Percentiles rank a stretch among this genome's conserved stretches.
phyloP scores from a whole-genome alignment of 164 flowering plant species.

The Houttuynia cordata region DNA sequence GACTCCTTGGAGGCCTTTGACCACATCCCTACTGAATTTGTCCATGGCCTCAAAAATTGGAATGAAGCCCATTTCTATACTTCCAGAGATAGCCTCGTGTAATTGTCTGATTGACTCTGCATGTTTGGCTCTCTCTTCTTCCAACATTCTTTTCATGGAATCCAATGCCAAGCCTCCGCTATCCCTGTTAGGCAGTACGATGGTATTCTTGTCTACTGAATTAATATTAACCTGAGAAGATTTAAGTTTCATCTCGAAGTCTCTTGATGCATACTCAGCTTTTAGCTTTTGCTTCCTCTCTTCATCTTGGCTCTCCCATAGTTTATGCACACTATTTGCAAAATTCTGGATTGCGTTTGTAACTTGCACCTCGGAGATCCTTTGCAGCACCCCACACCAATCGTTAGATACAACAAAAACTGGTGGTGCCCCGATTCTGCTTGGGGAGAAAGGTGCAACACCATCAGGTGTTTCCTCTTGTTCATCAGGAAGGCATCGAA shows the following conservation, averaged over 20 bases:
- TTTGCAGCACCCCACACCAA: slow-evolving; percentile 68
- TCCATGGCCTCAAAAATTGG: slow-evolving; percentile 79
- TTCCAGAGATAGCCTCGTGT: slow-evolving; percentile 58
- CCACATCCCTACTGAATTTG: slow-evolving; percentile 44
- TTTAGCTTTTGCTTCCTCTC: slow-evolving; percentile 63
- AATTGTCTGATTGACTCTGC: slow-evolving; percentile 59
- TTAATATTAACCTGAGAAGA: slow-evolving; percentile 21
- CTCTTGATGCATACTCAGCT: slow-evolving; percentile 64
- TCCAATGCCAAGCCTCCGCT: slow-evolving; percentile 59
- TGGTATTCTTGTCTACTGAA: slow-evolving; percentile 28
- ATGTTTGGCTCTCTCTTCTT: slow-evolving; percentile 62
- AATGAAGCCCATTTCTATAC: slow-evolving; percentile 64
- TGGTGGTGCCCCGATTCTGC: slow-evolving; percentile 81
- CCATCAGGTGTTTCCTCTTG: slow-evolving; percentile 85
- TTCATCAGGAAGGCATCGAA: slow-evolving; percentile 44
- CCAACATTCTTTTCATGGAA: slow-evolving; percentile 53
- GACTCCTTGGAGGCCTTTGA: slow-evolving; percentile 68
- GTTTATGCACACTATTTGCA: slow-evolving; percentile 46
- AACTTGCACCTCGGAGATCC: slow-evolving; percentile 46
- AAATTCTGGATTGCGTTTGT: slow-evolving; percentile 49
- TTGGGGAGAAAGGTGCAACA: slow-evolving; percentile 70
- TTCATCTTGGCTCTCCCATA: slow-evolving; percentile 82
- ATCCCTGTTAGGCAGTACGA: slow-evolving; percentile 39
- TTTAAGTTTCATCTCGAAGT: slow-evolving; percentile 50
- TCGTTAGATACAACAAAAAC: slow-evolving; percentile 76